Conservation (phyloP, 495 filamentous ascomycete genomes). For the Daldinia vernicosa region DNA sequence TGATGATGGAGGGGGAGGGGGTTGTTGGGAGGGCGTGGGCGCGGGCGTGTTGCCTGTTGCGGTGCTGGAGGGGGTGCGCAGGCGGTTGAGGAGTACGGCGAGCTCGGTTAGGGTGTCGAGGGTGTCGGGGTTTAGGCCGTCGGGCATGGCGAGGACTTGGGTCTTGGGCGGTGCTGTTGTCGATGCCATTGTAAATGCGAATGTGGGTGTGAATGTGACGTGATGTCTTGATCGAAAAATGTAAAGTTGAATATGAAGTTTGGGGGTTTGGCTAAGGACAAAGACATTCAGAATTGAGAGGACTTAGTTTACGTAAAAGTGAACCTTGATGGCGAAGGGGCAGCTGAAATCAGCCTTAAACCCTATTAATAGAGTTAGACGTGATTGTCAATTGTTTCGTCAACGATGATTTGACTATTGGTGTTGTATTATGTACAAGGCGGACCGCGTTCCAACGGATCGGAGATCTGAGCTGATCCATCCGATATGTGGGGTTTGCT, state of each 20-base stretch:
- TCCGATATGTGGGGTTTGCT: constrained; percentile 13
- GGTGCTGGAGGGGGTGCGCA: constrained; percentile 58
- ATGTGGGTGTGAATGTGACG: neutral
- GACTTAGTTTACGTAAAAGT: neutral
- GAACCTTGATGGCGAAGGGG: constrained; percentile 35
- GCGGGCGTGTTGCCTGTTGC: constrained; percentile 15
- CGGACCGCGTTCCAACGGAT: constrained; percentile 5
- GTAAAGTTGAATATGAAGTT: neutral
- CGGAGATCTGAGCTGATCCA: constrained; percentile 16
- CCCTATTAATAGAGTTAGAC: constrained; percentile 15
- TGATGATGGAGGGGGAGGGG: constrained; percentile 20
- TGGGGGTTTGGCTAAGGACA: neutral
- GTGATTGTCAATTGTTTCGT: constrained; percentile 13
- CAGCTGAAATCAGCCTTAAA: constrained; percentile 23
- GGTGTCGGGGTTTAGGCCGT: constrained; percentile 65
- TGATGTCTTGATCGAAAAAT: neutral
- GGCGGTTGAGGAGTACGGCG: constrained; percentile 76
- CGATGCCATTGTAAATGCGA: constrained; percentile 40
- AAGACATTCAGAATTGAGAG: neutral
- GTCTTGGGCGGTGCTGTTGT: constrained; percentile 42
- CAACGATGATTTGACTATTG: constrained; percentile 28
- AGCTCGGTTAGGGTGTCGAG: constrained; percentile 89
- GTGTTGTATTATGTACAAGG: constrained; percentile 8
- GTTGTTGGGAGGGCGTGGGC: constrained; percentile 32
- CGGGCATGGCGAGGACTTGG: constrained; percentile 50